A percentile compares a stretch with the other conserved stretches of the same genome.
phyloP scores from a whole-genome alignment of 352 stramenopile species.

The Phytophthora sp. region DNA sequence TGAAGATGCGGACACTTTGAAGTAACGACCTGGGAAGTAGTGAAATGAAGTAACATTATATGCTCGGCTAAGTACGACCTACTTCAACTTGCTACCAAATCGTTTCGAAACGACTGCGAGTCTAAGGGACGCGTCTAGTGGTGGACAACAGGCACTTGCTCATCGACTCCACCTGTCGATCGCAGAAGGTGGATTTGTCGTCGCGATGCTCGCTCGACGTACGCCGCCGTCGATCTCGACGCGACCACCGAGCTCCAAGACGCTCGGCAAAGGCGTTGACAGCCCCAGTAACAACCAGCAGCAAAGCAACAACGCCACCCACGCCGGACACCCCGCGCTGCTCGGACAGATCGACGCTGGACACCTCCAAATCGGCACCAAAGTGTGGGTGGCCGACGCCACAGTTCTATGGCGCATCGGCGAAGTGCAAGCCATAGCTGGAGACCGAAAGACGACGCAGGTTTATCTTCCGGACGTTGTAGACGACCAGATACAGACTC shows the following conservation, averaged over 20 bases:
- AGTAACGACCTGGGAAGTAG: too few species aligned
- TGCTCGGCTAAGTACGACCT: slow-evolving; percentile 23
- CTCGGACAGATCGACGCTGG: slow-evolving; percentile 59
- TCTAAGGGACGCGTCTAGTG: slow-evolving; percentile 6
- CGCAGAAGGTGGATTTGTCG: slow-evolving; percentile 13
- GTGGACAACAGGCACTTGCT: slow-evolving; percentile 8
- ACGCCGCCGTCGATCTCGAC: slow-evolving; percentile 26
- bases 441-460: slow-evolving; percentile 55
- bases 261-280: slow-evolving; percentile 25
- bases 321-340: slow-evolving; percentile 10
- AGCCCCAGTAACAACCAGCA: slow-evolving; percentile 32
- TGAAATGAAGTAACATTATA: too few species aligned
- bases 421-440: slow-evolving; percentile 62
- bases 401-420: slow-evolving; percentile 84
- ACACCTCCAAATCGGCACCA: slow-evolving; percentile 55
- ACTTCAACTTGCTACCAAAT: slow-evolving; percentile 27
- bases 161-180: background rate
- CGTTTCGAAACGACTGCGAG: slow-evolving; percentile 31
- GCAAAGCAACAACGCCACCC: slow-evolving; percentile 28
- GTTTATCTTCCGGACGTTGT: slow-evolving; percentile 67
- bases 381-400: slow-evolving; percentile 81
- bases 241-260: slow-evolving; percentile 26
- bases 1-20: slow-evolving; percentile 1
- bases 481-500: slow-evolving; percentile 65
- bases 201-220: slow-evolving; percentile 28